phyloP scores from a whole-genome alignment of 1,139 yeast species.

The Saccharomycopsis hybrid region DNA sequence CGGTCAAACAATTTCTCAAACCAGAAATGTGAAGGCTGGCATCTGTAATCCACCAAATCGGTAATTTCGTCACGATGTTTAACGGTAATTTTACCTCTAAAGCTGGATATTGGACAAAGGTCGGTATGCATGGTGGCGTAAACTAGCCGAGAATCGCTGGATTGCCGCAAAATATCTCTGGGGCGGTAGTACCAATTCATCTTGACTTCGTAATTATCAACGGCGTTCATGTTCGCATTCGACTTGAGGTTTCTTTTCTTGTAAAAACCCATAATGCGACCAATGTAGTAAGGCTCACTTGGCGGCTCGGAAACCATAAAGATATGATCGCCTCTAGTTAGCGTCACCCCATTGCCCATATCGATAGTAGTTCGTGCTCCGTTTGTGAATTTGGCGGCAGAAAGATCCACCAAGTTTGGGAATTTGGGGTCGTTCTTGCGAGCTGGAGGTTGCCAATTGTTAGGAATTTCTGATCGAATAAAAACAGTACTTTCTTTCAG shows the following conservation, averaged over 20 bases:
- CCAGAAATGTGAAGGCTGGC: slow-evolving; percentile 66
- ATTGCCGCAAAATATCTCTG: slow-evolving; percentile 65
- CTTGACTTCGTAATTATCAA: slow-evolving; percentile 51
- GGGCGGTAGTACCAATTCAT: slow-evolving; percentile 94
- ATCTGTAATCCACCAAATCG: slow-evolving; percentile 42
- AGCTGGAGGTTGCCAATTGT: slow-evolving; percentile 19
- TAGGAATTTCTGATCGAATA: slow-evolving; percentile 13
- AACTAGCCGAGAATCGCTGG: slow-evolving; percentile 66
- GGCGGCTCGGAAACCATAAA: slow-evolving; percentile 91
- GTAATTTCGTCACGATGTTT: slow-evolving; percentile 61
- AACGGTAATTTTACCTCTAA: slow-evolving; percentile 71
- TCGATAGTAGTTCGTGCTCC: not conserved
- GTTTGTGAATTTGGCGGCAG: slow-evolving; percentile 6
- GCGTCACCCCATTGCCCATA: slow-evolving; percentile 29
- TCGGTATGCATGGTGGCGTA: slow-evolving; percentile 88
- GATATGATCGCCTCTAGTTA: slow-evolving; percentile 50
- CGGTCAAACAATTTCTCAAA: slow-evolving; percentile 84
- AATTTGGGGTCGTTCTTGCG: slow-evolving; percentile 1
- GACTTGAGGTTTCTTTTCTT: slow-evolving; percentile 28
- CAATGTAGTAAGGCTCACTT: slow-evolving; percentile 90
- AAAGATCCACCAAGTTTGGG: slow-evolving; percentile 9
- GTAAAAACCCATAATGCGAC: slow-evolving; percentile 74
- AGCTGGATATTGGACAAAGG: slow-evolving; percentile 68
- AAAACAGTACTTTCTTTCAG: not conserved
- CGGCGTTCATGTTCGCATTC: slow-evolving; percentile 28